phyloP scores from a whole-genome alignment of 805 yeast species.

The Yarrowia deformans region DNA sequence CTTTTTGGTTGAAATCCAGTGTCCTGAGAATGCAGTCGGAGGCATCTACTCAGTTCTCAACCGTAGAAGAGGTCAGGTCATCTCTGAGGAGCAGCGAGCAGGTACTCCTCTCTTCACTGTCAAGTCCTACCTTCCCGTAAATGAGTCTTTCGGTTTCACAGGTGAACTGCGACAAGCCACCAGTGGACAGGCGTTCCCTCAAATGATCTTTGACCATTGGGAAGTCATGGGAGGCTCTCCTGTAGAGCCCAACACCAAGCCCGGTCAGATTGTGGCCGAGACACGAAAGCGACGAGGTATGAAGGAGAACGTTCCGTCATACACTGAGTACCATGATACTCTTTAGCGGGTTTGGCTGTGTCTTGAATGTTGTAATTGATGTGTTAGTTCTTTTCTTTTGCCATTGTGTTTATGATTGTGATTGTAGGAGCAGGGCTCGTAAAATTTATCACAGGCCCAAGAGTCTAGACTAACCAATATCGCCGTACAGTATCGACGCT shows the following conservation, averaged over 20 bases:
- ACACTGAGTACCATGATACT: conserved; percentile 79
- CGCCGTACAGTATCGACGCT: no score
- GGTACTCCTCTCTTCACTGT: conserved; percentile 99
- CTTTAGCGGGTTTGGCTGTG: not conserved
- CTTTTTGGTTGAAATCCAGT: conserved; percentile 98
- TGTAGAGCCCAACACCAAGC: conserved; percentile 79
- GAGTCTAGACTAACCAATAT: not conserved
- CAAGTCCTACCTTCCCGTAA: conserved; percentile 99
- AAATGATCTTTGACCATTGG: conserved; percentile 99
- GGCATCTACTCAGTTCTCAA: conserved; percentile 99
- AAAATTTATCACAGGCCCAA: no score
- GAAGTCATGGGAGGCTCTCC: conserved; percentile 89
- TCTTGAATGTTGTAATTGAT: not conserved
- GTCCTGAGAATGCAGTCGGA: conserved; percentile 99
- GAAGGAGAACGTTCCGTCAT: conserved; percentile 97
- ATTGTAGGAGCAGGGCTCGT: no score
- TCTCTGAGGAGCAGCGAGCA: conserved; percentile 99
- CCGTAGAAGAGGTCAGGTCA: conserved; percentile 79
- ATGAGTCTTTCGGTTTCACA: conserved; percentile 99
- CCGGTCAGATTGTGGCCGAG: conserved; percentile 68
- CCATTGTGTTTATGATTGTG: no score
- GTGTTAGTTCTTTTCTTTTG: no score
- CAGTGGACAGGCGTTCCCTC: conserved; percentile 99
- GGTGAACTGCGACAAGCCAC: conserved; percentile 99
- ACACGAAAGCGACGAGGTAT: conserved; percentile 95